phyloP scores from a whole-genome alignment of 2,329 filamentous ascomycete genomes.

The Microdochium bolleyi region DNA sequence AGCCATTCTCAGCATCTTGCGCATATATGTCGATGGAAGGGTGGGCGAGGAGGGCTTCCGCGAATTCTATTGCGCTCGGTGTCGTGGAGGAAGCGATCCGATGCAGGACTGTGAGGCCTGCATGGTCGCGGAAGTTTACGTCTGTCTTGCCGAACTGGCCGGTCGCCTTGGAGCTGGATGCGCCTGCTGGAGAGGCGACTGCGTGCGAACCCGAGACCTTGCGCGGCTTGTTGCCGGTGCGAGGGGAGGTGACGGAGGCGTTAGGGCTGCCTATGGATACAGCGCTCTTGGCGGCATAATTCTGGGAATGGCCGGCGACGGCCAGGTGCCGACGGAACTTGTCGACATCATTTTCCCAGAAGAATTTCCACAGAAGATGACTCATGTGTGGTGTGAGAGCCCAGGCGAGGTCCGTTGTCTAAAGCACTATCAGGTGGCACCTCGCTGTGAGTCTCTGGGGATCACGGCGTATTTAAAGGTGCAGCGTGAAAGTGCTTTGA shows the following conservation, averaged over 20 bases:
- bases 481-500: slow-evolving; percentile 29
- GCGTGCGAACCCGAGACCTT: slow-evolving; percentile 37
- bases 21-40: slow-evolving; percentile 77
- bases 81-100: slow-evolving; percentile 72
- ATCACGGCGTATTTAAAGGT: slow-evolving; percentile 93
- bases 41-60: slow-evolving; percentile 71
- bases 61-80: slow-evolving; percentile 63
- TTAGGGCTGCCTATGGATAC: slow-evolving; percentile 22
- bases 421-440: slow-evolving; percentile 54
- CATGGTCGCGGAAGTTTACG: slow-evolving; percentile 76
- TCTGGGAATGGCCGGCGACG: slow-evolving; percentile 50
- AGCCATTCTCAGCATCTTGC: slow-evolving; percentile 87
- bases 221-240: slow-evolving; percentile 38
- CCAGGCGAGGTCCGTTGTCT: slow-evolving; percentile 24
- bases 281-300: slow-evolving; percentile 12
- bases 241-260: slow-evolving; percentile 39
- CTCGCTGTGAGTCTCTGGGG: slow-evolving; percentile 81
- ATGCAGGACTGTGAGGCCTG: slow-evolving; percentile 76
- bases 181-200: slow-evolving; percentile 19
- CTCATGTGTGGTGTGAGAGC: slow-evolving; percentile 63
- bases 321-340: slow-evolving; percentile 84
- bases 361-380: slow-evolving; percentile 93
- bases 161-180: slow-evolving; percentile 35
- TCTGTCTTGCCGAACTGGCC: slow-evolving; percentile 49
- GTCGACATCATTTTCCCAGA: slow-evolving; percentile 96